These are phyloP conservation scores for Periconia digitata DNA, from an alignment of 2,329 filamentous ascomycete species.

Conservation along the genomic window DNA sequence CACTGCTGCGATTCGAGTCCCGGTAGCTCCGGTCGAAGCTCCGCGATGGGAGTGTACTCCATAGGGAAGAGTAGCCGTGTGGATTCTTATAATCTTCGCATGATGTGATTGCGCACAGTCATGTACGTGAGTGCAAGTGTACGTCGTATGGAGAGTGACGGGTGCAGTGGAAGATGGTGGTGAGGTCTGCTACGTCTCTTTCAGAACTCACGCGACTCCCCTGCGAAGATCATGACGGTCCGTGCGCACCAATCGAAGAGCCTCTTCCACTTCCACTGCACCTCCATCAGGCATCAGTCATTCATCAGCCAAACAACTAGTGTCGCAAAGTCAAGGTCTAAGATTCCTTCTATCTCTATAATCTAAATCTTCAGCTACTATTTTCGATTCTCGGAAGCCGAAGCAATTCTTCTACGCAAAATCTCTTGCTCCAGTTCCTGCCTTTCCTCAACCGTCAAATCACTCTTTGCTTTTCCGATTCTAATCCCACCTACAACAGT, in stretches of 20 bases:
- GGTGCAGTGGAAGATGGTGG: neutral
- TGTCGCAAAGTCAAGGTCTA: too few relatives aligned
- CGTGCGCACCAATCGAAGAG: too few relatives aligned
- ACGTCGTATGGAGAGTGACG: neutral
- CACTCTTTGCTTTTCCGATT: constrained; percentile 39
- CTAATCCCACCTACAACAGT: constrained; percentile 38
- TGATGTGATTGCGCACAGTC: neutral
- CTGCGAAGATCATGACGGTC: constrained; percentile 7
- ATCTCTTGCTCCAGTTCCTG: constrained; percentile 16
- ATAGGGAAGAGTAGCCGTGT: constrained; percentile 14
- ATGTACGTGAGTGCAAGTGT: neutral
- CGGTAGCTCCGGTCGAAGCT: constrained; percentile 34
- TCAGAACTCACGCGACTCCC: constrained; percentile 9
- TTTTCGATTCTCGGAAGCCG: neutral
- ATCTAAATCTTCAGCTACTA: neutral
- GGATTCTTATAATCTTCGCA: constrained; percentile 8
- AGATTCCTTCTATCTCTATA: neutral
- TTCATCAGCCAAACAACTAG: too few relatives aligned
- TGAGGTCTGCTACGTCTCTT: constrained; percentile 10
- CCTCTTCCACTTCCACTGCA: too few relatives aligned
- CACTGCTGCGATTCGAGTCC: constrained; percentile 47
- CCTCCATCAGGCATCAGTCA: too few relatives aligned
- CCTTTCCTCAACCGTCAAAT: constrained; percentile 32
- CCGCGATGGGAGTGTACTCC: constrained; percentile 34
- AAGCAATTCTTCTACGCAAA: neutral